These are phyloP conservation scores for Mycena citricolor DNA, from an alignment of 1,284 basidiomycete genomes.

Conservation along the genomic window DNA sequence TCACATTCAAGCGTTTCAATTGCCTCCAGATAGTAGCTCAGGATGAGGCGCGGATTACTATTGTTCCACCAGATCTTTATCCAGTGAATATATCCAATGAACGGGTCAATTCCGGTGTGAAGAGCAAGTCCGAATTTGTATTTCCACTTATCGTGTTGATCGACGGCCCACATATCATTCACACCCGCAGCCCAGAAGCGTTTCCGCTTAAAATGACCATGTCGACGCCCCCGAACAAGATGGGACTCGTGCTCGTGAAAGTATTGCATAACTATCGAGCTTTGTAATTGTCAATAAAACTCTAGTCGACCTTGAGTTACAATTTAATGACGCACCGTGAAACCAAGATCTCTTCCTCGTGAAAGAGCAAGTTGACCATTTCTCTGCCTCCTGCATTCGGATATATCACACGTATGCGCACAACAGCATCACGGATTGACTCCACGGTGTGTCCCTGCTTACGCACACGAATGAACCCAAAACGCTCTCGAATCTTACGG, in stretches of 20 bases:
- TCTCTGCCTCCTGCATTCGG: constrained; percentile 25
- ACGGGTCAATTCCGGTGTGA: constrained; percentile 37
- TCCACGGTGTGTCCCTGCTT: constrained; percentile 7
- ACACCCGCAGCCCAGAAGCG: constrained; percentile 38
- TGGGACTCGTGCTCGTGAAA: constrained; percentile 22
- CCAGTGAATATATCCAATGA: constrained; percentile 34
- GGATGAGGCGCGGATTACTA: constrained; percentile 36
- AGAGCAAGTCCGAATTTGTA: constrained; percentile 35
- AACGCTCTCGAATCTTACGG: constrained; percentile 2
- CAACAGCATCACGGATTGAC: constrained; percentile 20
- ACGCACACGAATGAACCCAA: constrained; percentile 1
- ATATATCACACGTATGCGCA: constrained; percentile 17
- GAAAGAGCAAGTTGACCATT: constrained; percentile 22
- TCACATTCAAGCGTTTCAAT: constrained; percentile 20
- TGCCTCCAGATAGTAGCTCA: constrained; percentile 32
- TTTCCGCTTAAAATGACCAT: constrained; percentile 26
- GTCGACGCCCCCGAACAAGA: constrained; percentile 14
- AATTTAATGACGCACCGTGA: constrained; percentile 8
- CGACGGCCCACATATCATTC: constrained; percentile 34
- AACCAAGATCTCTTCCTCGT: constrained; percentile 22
- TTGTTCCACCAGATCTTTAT: constrained; percentile 44
- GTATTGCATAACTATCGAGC: constrained; percentile 15
- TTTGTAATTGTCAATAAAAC: neutral
- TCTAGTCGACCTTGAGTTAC: too few species aligned
- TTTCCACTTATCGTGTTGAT: constrained; percentile 40